phyloP scores from a whole-genome alignment of 257 asterid genomes.

The Sherardia arvensis region DNA sequence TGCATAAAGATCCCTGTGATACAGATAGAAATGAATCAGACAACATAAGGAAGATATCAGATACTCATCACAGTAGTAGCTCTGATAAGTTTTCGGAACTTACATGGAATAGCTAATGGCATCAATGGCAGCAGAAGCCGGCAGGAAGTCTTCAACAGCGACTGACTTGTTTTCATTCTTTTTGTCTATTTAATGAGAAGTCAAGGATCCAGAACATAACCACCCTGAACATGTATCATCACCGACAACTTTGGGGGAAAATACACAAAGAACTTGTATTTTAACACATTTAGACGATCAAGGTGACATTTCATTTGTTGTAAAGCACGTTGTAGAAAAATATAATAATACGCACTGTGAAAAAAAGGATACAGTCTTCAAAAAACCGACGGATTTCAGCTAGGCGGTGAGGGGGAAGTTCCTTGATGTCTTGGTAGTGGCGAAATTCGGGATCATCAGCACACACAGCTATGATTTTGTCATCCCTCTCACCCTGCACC shows the following conservation, averaged over 20 bases:
- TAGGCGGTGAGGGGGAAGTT: conserved; percentile 80
- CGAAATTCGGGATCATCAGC: conserved; percentile 92
- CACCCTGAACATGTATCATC: neutral
- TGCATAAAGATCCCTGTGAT: conserved; percentile 71
- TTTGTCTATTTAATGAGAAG: conserved; percentile 41
- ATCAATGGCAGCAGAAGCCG: conserved; percentile 56
- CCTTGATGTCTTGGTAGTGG: conserved; percentile 59
- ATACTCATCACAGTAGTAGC: neutral
- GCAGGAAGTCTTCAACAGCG: conserved; percentile 77
- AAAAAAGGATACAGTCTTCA: conserved; percentile 74
- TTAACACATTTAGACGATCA: neutral
- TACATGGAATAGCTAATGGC: conserved; percentile 77
- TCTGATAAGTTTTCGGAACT: conserved; percentile 16
- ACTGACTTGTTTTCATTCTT: conserved; percentile 84
- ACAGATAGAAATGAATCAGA: neutral
- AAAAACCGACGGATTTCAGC: conserved; percentile 94
- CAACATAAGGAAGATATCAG: neutral
- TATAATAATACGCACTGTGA: neutral
- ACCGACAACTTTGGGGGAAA: neutral
- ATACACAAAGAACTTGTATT: neutral
- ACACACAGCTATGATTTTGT: conserved; percentile 86
- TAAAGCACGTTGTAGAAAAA: neutral
- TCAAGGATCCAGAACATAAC: conserved; percentile 24
- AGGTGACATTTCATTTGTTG: neutral
- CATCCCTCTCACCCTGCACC: conserved; percentile 81